These are phyloP conservation scores for Malassezia obtusa DNA, from an alignment of 1,284 basidiomycete genomes.

Conservation along the genomic window DNA sequence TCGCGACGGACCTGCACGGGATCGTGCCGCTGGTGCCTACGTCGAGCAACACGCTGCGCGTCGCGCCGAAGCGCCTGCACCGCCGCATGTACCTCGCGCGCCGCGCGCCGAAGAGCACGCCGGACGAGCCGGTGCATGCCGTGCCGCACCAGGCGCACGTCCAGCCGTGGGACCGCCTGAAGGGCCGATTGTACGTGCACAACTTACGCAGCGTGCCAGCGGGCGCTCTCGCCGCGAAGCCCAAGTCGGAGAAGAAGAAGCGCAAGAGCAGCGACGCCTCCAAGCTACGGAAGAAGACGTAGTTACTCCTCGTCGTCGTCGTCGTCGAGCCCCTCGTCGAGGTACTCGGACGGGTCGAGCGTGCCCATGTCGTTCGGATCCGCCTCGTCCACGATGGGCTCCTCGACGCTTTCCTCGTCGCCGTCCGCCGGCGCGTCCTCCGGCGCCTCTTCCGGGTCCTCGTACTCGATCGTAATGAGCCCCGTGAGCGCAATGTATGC, in stretches of 20 bases:
- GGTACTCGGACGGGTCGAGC: background rate
- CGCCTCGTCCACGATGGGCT: slow-evolving; percentile 1
- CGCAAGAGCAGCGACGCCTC: background rate
- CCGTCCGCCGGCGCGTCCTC: slow-evolving; percentile 6
- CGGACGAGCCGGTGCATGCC: slow-evolving; percentile 10
- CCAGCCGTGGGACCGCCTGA: slow-evolving; percentile 33
- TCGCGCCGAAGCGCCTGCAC: background rate
- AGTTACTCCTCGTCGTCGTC: background rate
- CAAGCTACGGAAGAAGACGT: slow-evolving; percentile 26
- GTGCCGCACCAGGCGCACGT: slow-evolving; percentile 17
- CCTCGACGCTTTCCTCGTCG: background rate
- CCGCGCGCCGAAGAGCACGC: slow-evolving; percentile 13
- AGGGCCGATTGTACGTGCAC: slow-evolving; percentile 22
- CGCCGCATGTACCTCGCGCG: slow-evolving; percentile 18
- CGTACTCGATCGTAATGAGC: slow-evolving; percentile 30
- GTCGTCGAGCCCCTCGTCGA: background rate
- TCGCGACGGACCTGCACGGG: slow-evolving; percentile 23
- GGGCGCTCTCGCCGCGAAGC: slow-evolving; percentile 7
- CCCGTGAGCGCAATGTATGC: slow-evolving; percentile 33
- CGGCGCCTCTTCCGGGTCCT: slow-evolving; percentile 8
- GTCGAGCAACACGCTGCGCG: slow-evolving; percentile 3
- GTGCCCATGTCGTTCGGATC: background rate
- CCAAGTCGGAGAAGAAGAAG: slow-evolving; percentile 16
- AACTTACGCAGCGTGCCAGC: slow-evolving; percentile 15
- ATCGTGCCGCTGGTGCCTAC: slow-evolving; percentile 23